Conservation (phyloP, 139 green algal genomes). For the Diplosphaera chodatii region DNA sequence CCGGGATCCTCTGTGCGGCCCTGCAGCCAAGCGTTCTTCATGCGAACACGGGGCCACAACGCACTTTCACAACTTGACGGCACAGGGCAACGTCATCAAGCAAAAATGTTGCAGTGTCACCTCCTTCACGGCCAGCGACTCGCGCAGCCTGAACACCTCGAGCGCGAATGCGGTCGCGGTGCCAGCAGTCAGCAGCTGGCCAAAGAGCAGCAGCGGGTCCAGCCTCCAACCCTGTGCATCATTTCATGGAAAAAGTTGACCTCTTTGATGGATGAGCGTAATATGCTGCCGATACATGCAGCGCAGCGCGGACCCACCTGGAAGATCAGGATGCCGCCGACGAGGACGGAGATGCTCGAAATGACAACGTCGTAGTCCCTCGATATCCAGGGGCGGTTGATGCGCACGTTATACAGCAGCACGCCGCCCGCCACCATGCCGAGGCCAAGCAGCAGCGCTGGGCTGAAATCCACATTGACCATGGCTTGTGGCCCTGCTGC, state of each 20-base stretch:
- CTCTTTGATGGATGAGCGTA: too few species aligned
- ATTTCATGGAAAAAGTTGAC: too few species aligned
- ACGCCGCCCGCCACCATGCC: conserved; percentile 47
- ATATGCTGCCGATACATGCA: too few species aligned
- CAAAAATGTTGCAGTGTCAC: too few species aligned
- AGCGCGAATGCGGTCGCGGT: conserved; percentile 48
- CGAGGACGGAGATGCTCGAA: conserved; percentile 49
- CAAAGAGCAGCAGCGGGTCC: conserved; percentile 67
- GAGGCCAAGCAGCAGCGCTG: conserved; percentile 50
- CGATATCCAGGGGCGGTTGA: conserved; percentile 37
- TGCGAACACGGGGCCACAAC: too few species aligned
- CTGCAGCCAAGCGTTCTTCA: too few species aligned
- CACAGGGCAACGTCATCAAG: too few species aligned
- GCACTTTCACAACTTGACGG: too few species aligned
- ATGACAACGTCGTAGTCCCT: conserved; percentile 68
- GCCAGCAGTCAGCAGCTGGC: conserved; percentile 56
- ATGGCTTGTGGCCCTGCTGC: conserved; percentile 19
- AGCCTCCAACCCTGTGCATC: conserved; percentile 63
- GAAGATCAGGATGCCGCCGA: conserved; percentile 70
- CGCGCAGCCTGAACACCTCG: conserved; percentile 28
- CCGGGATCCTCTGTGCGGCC: background rate
- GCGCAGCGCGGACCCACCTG: too few species aligned
- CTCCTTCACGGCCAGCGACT: background rate
- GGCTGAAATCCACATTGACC: conserved; percentile 68
- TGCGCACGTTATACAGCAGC: conserved; percentile 53